Conservation (phyloP, 345 rosid genomes). For the Citrus glauca region DNA sequence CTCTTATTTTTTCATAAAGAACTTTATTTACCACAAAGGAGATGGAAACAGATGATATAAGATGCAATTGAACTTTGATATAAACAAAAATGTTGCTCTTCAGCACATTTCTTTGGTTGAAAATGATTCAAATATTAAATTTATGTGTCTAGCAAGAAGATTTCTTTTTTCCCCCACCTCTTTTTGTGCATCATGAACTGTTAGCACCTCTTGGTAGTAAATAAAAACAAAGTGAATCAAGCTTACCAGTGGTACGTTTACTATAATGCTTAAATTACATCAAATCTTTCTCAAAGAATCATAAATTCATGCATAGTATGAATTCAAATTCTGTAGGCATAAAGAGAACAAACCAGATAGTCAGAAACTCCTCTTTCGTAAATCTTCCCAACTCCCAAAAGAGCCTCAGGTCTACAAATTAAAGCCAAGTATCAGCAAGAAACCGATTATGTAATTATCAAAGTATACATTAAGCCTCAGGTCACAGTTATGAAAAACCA, state of each 20-base stretch:
- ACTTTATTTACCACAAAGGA: background rate
- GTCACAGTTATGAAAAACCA: background rate
- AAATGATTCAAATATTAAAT: too few relatives aligned
- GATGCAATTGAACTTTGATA: background rate
- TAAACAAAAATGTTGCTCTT: too few relatives aligned
- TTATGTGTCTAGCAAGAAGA: too few relatives aligned
- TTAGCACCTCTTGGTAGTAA: too few relatives aligned
- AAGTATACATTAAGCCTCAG: background rate
- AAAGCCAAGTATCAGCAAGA: slow-evolving; percentile 3
- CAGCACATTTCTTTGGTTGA: too few relatives aligned
- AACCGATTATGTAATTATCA: background rate
- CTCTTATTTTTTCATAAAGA: too few relatives aligned
- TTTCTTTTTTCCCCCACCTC: too few relatives aligned
- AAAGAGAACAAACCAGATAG: slow-evolving; percentile 53
- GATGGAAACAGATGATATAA: background rate
- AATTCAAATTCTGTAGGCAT: background rate
- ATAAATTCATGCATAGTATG: background rate
- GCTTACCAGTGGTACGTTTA: background rate
- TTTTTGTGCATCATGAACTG: too few relatives aligned
- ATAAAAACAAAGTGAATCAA: too few relatives aligned
- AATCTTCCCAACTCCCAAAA: slow-evolving; percentile 49
- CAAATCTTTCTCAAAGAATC: background rate
- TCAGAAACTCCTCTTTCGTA: slow-evolving; percentile 78
- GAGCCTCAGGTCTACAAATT: slow-evolving; percentile 46
- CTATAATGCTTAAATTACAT: background rate